Conservation (phyloP, 352 stramenopile genomes). For the Globisporangium polare region DNA sequence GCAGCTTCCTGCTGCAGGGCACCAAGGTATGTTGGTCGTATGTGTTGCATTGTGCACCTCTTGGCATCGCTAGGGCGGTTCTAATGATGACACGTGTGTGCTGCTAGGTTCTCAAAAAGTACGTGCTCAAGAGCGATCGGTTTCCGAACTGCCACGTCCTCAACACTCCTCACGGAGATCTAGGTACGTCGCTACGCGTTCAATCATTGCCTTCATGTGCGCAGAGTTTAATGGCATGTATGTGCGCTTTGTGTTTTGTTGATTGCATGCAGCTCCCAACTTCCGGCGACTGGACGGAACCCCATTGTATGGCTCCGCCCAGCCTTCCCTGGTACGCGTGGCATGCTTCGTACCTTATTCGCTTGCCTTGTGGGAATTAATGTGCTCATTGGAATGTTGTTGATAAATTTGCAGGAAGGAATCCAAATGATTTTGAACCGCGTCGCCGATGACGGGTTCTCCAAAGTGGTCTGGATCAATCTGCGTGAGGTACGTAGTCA, state of each 20-base stretch:
- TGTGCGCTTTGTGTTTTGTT: not conserved
- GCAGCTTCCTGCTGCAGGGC: conserved; percentile 59
- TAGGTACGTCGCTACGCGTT: conserved; percentile 27
- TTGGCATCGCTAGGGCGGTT: not conserved
- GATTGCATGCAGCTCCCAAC: conserved; percentile 59
- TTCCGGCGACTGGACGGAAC: conserved; percentile 69
- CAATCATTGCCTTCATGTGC: not conserved
- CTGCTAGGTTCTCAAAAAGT: conserved; percentile 67
- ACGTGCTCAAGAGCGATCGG: conserved; percentile 79
- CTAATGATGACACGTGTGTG: not conserved
- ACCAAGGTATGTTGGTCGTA: conserved; percentile 43
- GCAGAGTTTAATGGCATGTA: not conserved
- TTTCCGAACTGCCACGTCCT: conserved; percentile 81
- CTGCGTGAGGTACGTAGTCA: conserved; percentile 48
- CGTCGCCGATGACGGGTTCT: conserved; percentile 67
- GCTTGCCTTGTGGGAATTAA: not conserved
- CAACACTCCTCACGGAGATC: conserved; percentile 52
- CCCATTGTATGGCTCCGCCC: conserved; percentile 66
- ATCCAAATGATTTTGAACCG: conserved; percentile 69
- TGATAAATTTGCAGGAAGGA: conserved; percentile 36
- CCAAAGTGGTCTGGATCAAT: conserved; percentile 82
- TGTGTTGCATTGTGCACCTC: not conserved
- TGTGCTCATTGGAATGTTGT: not conserved
- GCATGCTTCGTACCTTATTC: not conserved
- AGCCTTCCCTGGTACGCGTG: conserved; percentile 59